Evolutionary conservation across 177 flowering plant genomes (phyloP), one percentile per base, ranked within the genome.

Genomic region (Vitis hybrid): DNA sequence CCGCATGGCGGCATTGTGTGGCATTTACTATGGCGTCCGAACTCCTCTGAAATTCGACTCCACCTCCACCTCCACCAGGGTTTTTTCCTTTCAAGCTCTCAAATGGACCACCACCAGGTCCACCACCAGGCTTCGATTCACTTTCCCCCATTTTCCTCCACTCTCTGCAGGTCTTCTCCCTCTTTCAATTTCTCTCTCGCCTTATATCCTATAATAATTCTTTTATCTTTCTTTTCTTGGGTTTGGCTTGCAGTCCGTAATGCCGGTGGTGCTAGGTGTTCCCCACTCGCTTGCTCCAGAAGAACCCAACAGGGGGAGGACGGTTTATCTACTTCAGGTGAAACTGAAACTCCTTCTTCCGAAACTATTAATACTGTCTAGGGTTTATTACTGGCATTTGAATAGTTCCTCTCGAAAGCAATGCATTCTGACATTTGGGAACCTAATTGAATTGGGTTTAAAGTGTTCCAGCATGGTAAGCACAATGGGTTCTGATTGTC

Each of bases 301-400:
- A 61, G 75, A 60, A 78, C 82, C n/a, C 81, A 84, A 40, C 82
- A 80, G 59, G 88, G 82, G 19, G 88, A 83, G 19, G 85, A 78
- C 48, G 70, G 67, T 46, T 72, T 80, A 13, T 83, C 80, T 65
- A 18, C 68, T 24, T 78, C 90, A 70, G 88, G 89, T 81, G 59
- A 50, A 50, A 46, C 46, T 35, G 46, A 35, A 35, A 35, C 6
- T 35, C 46, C 46, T 35, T 35, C 7, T 35, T 35, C 46, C 6
- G 7, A 35, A 35, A 35, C 46, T 35, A 35, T 35, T 7, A 7
- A 35, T 35, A 35, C 8, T 4, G 46, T 35, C 46, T 35, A 35
- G 46, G 46, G 46, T 35, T 35, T 35, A 5, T 35, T 7, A 35
- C 46, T 35, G 30, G 46, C 46, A 7, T 35, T 6, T 35, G 46